These are phyloP conservation scores for Echeveria elegans DNA, from an alignment of 164 flowering plant species.

Conservation along the genomic window DNA sequence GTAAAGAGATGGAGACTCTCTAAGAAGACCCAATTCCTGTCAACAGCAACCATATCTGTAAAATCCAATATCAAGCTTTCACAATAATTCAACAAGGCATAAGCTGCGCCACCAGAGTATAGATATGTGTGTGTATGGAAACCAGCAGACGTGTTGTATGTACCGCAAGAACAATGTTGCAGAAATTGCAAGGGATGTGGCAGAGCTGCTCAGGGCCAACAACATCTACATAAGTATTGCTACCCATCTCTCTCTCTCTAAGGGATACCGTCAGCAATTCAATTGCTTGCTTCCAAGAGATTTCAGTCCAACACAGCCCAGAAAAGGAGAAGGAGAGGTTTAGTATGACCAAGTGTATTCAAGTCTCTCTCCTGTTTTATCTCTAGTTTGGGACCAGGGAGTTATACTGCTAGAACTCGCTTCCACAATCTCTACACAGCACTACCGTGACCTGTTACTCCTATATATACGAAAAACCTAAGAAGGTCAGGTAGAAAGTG, in stretches of 20 bases:
- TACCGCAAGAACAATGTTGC: conserved; percentile 90
- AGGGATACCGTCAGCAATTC: not conserved
- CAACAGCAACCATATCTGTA: conserved; percentile 1
- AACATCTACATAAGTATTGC: conserved; percentile 28
- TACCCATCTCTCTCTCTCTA: not conserved
- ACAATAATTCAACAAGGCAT: not conserved
- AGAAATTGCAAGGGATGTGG: conserved; percentile 90
- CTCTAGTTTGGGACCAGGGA: not conserved
- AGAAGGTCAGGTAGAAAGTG: not conserved
- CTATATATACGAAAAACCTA: not conserved
- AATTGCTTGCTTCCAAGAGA: not conserved
- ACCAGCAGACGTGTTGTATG: too few species aligned
- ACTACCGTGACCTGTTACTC: conserved; percentile 2
- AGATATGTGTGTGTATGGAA: not conserved
- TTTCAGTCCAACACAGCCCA: not conserved
- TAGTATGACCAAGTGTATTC: not conserved
- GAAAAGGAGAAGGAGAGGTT: not conserved
- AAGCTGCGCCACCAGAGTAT: not conserved
- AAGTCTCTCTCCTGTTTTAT: not conserved
- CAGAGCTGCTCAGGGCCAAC: conserved; percentile 59
- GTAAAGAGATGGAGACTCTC: conserved; percentile 1
- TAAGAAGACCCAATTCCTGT: not conserved
- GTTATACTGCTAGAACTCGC: not conserved
- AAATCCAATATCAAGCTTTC: not conserved
- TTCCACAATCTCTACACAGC: not conserved